These are phyloP conservation scores for Penicillium freii DNA, from an alignment of 2,329 filamentous ascomycete species.

Conservation along the genomic window DNA sequence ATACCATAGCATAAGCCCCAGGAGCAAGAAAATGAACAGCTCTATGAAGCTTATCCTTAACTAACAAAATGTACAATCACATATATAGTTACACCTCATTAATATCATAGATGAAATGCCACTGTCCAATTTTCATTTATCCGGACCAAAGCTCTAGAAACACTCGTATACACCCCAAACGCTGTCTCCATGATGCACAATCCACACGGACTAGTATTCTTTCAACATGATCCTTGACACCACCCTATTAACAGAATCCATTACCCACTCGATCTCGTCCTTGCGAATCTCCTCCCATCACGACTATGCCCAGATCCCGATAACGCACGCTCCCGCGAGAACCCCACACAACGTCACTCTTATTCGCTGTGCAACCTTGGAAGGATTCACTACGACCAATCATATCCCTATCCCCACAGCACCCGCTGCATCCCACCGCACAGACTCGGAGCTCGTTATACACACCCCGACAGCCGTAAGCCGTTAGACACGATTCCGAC, in stretches of 20 bases:
- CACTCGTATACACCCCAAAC: conserved; percentile 14
- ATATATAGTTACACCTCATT: conserved; percentile 18
- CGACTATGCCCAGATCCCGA: background rate
- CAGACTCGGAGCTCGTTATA: conserved; percentile 22
- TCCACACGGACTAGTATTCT: no score
- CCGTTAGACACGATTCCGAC: conserved; percentile 29
- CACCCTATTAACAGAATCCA: background rate
- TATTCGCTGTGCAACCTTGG: conserved; percentile 17
- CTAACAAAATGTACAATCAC: background rate
- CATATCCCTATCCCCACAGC: conserved; percentile 21
- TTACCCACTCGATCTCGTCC: background rate
- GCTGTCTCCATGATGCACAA: conserved; percentile 21
- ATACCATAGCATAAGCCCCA: background rate
- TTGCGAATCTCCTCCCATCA: background rate
- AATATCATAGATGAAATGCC: conserved; percentile 34
- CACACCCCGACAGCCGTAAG: conserved; percentile 25
- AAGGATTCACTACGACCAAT: conserved; percentile 25
- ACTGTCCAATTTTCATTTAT: conserved; percentile 23
- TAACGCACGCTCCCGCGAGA: conserved; percentile 18
- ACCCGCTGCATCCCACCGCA: conserved; percentile 18
- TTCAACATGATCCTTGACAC: no score
- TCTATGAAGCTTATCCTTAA: background rate
- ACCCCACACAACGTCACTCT: conserved; percentile 35
- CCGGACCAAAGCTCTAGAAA: conserved; percentile 20
- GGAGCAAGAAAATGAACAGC: background rate